A percentile compares a stretch with the other conserved stretches of the same genome.
phyloP scores from a whole-genome alignment of 331 rosid genomes.

The Quercus tomentella region DNA sequence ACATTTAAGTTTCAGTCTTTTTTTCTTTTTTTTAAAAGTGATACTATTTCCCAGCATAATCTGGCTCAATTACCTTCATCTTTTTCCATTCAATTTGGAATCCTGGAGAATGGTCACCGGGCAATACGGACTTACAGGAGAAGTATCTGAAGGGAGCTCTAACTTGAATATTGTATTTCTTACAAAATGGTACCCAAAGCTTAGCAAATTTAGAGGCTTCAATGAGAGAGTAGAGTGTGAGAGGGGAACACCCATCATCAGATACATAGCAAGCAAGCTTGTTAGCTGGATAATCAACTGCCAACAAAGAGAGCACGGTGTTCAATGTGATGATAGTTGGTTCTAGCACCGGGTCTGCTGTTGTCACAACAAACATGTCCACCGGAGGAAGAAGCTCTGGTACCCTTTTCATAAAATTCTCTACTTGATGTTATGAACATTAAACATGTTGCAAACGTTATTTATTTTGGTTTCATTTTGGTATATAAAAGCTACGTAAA shows the following conservation, averaged over 20 bases:
- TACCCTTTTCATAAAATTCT: slow-evolving; percentile 16
- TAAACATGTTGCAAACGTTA: too few species aligned
- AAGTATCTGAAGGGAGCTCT: slow-evolving; percentile 72
- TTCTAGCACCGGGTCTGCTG: slow-evolving; percentile 58
- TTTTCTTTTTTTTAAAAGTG: too few species aligned
- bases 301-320: slow-evolving; percentile 72
- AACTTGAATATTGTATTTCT: slow-evolving; percentile 38
- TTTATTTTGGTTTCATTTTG: too few species aligned
- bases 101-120: too few species aligned
- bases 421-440: too few species aligned
- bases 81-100: too few species aligned
- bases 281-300: slow-evolving; percentile 62
- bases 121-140: background rate
- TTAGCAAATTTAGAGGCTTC: slow-evolving; percentile 54
- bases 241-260: slow-evolving; percentile 70
- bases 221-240: slow-evolving; percentile 48
- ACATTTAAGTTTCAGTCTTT: too few species aligned
- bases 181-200: slow-evolving; percentile 73
- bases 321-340: slow-evolving; percentile 68
- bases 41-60: too few species aligned
- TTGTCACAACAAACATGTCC: slow-evolving; percentile 55
- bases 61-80: too few species aligned
- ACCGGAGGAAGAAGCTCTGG: slow-evolving; percentile 40
- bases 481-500: too few species aligned
- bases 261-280: slow-evolving; percentile 86